phyloP scores from a whole-genome alignment of 176 grass and related monocot species.

The Tillandsia fasciculata region DNA sequence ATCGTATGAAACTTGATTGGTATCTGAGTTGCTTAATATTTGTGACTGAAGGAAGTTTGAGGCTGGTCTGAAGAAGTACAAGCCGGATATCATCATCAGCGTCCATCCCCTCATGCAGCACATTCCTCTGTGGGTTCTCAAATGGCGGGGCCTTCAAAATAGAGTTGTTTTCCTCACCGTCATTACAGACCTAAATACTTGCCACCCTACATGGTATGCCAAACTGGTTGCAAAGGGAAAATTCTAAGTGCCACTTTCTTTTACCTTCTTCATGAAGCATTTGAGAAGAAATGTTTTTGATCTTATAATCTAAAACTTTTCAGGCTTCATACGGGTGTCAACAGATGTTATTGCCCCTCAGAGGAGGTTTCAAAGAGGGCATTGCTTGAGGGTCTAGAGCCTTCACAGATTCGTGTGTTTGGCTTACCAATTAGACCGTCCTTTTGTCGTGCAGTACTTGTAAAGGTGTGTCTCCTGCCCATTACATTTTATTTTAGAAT shows the following conservation, averaged over 20 bases:
- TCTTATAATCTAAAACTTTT: not conserved
- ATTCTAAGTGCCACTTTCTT: too few species aligned
- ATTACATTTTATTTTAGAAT: not conserved
- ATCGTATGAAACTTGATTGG: not conserved
- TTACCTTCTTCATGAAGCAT: not conserved
- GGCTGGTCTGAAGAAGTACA: slow-evolving; percentile 98
- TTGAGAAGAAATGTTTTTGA: not conserved
- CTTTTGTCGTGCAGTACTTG: slow-evolving; percentile 82
- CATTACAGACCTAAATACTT: slow-evolving; percentile 97
- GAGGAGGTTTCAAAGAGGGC: slow-evolving; percentile 91
- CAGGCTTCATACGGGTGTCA: slow-evolving; percentile 88
- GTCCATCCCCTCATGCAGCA: slow-evolving; percentile 99
- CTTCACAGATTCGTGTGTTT: slow-evolving; percentile 74
- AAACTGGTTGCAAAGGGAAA: too few species aligned
- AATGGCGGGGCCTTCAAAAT: slow-evolving; percentile 94
- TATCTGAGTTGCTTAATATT: slow-evolving; percentile 9
- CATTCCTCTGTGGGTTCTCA: slow-evolving; percentile 95
- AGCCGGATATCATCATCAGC: slow-evolving; percentile 98
- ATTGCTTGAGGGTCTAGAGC: slow-evolving; percentile 59
- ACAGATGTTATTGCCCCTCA: slow-evolving; percentile 97
- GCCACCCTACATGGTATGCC: slow-evolving; percentile 79
- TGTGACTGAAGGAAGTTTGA: slow-evolving; percentile 88
- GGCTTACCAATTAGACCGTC: slow-evolving; percentile 92
- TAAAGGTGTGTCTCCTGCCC: slow-evolving; percentile 43
- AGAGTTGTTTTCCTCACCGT: slow-evolving; percentile 79